Conservation (phyloP, 345 rosid species). For the Citrus reticulata region DNA sequence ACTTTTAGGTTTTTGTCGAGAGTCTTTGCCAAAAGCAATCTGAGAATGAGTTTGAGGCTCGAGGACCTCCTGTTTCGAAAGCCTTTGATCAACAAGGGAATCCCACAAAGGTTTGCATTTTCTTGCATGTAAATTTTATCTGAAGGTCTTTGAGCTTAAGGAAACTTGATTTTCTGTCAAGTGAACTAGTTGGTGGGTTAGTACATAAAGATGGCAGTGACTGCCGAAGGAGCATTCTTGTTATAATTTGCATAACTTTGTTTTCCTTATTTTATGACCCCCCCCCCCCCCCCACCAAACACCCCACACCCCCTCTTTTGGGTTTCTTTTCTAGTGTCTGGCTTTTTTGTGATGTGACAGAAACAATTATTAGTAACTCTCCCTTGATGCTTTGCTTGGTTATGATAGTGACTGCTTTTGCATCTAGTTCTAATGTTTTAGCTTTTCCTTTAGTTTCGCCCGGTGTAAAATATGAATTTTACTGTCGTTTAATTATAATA, state of each 20-base stretch:
- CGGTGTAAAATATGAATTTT: not conserved
- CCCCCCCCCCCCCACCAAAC: not conserved
- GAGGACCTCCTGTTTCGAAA: slow-evolving; percentile 94
- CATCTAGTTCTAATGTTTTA: not conserved
- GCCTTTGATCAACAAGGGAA: slow-evolving; percentile 86
- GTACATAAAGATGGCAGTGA: not conserved
- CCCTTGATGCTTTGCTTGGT: not conserved
- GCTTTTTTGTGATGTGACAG: not conserved
- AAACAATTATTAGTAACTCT: not conserved
- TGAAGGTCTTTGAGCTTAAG: slow-evolving; percentile 11
- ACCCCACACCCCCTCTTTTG: not conserved
- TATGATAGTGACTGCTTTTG: slow-evolving; percentile 1
- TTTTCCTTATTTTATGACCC: not conserved
- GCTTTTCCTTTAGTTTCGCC: not conserved
- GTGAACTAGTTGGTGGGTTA: not conserved
- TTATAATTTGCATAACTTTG: not conserved
- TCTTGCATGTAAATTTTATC: slow-evolving; percentile 12
- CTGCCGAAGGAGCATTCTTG: slow-evolving; percentile 3
- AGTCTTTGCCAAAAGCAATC: slow-evolving; percentile 69
- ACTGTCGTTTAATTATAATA: not conserved
- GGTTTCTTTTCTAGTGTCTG: not conserved
- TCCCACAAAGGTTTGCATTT: slow-evolving; percentile 78
- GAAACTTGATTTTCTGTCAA: slow-evolving; percentile 2
- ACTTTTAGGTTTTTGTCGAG: slow-evolving; percentile 60
- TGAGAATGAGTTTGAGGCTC: slow-evolving; percentile 72